Base-by-base conservation (phyloP, 805 yeast species). In the Starmerella tilneyi region DNA sequence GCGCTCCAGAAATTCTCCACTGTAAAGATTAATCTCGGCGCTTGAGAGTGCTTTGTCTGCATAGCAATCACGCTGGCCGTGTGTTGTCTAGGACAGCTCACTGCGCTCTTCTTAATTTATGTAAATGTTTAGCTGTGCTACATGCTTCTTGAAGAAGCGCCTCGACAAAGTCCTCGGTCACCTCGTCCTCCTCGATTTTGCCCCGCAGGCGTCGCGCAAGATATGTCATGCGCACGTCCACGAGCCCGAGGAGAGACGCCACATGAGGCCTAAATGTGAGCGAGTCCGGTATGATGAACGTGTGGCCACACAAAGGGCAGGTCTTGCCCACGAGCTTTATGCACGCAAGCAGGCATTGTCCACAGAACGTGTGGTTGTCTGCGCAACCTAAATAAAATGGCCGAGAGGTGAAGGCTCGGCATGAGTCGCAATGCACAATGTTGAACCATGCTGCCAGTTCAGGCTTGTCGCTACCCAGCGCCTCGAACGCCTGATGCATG, bases 11-110 rank as follows among this genome's bases (percentile, higher is more conserved):
- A 56, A 41, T 89, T 74, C 61, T 72, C 96, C 3, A 72, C 75
- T 13, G 81, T 94, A 59, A 86, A 88, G 64, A 78, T 84, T 55
- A 92, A 89, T 59, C 78, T 89, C 44, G 98, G 98, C 8, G 82
- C 83, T 61, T 86, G 62, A 63, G 12, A 21, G 3, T 15, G 26
- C 27, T 5, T 2, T 9, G 37, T 7, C 5, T 7, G 9, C 11
- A 16, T 22, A 20, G 28, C 32, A 9, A 39, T 5, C 22, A 27
- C 9, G 15, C 28, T 24, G 7, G 12, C 28, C 21, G 15, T 7
- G 6, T 39, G 6, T 13, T 39, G 21, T n/a, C n/a, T n/a, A n/a
- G n/a, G 28, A 20, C n/a, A 20, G 20, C 28, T 17, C 15, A 35
- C 15, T 35, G 28, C 6, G 9, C n/a, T 23, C n/a, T 8, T 21